These are phyloP conservation scores for Carex kokanica DNA, from an alignment of 176 grass and related monocot genomes.

Conservation along the genomic window DNA sequence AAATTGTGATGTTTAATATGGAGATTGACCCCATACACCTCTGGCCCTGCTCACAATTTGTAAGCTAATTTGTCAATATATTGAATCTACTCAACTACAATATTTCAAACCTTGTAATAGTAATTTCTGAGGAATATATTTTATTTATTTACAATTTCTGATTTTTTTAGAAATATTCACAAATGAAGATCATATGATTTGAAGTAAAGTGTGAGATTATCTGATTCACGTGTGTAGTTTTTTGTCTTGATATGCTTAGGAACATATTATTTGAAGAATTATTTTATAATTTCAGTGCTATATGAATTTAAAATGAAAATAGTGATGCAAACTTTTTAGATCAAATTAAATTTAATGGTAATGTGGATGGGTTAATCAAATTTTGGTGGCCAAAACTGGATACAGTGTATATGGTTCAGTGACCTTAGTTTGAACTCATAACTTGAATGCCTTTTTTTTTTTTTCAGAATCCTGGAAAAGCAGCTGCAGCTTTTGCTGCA, in stretches of 20 bases:
- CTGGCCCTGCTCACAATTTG: neutral
- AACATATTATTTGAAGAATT: neutral
- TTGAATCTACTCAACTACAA: neutral
- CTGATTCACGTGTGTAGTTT: neutral
- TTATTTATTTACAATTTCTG: neutral
- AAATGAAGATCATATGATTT: neutral
- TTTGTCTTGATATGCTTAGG: neutral
- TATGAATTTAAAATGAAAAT: neutral
- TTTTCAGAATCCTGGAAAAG: slow-evolving; percentile 7
- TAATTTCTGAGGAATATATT: neutral
- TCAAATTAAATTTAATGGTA: neutral
- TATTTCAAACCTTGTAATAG: neutral
- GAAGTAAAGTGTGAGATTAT: neutral
- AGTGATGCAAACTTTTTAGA: neutral
- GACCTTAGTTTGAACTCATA: neutral
- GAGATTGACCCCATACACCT: too few relatives aligned
- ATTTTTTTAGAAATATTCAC: neutral
- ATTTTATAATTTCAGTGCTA: neutral
- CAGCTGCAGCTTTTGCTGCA: slow-evolving; percentile 10
- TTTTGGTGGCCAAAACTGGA: neutral
- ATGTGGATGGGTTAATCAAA: neutral
- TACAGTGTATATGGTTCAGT: slow-evolving; percentile 8
- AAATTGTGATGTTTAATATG: too few relatives aligned
- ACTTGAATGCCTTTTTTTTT: neutral
- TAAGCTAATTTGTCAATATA: neutral